A percentile compares a stretch with the other conserved stretches of the same genome.
Conservation (phyloP, 495 filamentous ascomycete genomes). For the Penicillium bialowiezense region DNA sequence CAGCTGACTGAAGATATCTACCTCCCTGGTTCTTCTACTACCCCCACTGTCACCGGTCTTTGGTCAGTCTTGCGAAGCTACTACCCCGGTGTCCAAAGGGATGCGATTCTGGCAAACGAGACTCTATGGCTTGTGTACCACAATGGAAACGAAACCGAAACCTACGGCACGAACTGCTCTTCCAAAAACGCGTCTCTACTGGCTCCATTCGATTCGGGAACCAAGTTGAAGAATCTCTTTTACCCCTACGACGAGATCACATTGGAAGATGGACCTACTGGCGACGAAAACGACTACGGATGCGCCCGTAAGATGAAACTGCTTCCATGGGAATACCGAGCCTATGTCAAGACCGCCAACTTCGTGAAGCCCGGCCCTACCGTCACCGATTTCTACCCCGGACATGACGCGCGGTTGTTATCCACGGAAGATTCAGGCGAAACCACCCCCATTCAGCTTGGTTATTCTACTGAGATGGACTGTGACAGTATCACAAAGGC, state of each 20-base stretch:
- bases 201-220: conserved; percentile 39
- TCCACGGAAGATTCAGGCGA: conserved; percentile 30
- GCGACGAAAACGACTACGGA: conserved; percentile 19
- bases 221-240: conserved; percentile 48
- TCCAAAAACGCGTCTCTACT: conserved; percentile 35
- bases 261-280: conserved; percentile 20
- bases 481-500: conserved; percentile 46
- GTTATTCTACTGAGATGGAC: conserved; percentile 46
- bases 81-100: conserved; percentile 36
- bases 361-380: conserved; percentile 51
- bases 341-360: conserved; percentile 46
- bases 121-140: conserved; percentile 49
- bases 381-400: conserved; percentile 56
- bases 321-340: conserved; percentile 57
- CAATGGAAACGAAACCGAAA: conserved; percentile 43
- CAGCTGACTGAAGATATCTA: conserved; percentile 42
- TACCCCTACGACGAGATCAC: conserved; percentile 51
- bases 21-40: conserved; percentile 41
- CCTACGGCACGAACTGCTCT: conserved; percentile 41
- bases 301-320: conserved; percentile 48
- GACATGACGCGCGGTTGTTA: conserved; percentile 54
- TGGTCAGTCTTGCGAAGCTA: conserved; percentile 48
- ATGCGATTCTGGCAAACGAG: conserved; percentile 28
- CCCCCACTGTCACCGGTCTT: conserved; percentile 45
- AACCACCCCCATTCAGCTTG: conserved; percentile 12